Conservation (phyloP, 1,139 yeast species). For the Candida tropicalis region DNA sequence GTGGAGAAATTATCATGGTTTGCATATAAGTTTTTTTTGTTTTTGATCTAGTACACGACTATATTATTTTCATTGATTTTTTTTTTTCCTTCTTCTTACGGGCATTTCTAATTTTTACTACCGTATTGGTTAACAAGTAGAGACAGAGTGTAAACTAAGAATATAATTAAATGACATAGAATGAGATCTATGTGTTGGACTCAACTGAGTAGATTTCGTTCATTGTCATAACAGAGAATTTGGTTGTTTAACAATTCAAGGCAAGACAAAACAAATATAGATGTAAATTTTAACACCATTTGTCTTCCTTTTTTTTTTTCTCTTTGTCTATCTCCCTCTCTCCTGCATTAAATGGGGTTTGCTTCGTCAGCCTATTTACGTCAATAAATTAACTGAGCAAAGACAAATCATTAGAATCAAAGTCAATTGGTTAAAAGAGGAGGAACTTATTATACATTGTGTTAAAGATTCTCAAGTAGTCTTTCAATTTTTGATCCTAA, state of each 20-base stretch:
- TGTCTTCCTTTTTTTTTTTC: neutral
- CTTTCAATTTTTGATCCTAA: neutral
- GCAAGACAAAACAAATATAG: too few species aligned
- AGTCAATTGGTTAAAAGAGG: too few species aligned
- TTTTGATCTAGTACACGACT: neutral
- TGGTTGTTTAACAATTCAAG: too few species aligned
- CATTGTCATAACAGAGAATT: too few species aligned
- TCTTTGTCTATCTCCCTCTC: too few species aligned
- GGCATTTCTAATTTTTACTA: neutral
- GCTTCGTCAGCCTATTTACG: constrained; percentile 1
- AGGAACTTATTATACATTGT: neutral
- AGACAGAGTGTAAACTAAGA: neutral
- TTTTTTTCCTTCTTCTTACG: neutral
- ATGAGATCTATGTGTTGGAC: too few species aligned
- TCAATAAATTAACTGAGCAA: too few species aligned
- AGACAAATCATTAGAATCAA: too few species aligned
- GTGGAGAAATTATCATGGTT: constrained; percentile 3
- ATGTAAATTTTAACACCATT: neutral
- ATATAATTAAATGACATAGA: too few species aligned
- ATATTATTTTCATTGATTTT: neutral
- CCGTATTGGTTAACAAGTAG: neutral
- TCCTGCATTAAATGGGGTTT: neutral
- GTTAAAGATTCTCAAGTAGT: neutral
- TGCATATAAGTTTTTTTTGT: constrained; percentile 1
- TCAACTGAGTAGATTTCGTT: too few species aligned